Evolutionary conservation across 345 rosid genomes (phyloP).

Genomic region (Euphorbia pulcherrima): DNA sequence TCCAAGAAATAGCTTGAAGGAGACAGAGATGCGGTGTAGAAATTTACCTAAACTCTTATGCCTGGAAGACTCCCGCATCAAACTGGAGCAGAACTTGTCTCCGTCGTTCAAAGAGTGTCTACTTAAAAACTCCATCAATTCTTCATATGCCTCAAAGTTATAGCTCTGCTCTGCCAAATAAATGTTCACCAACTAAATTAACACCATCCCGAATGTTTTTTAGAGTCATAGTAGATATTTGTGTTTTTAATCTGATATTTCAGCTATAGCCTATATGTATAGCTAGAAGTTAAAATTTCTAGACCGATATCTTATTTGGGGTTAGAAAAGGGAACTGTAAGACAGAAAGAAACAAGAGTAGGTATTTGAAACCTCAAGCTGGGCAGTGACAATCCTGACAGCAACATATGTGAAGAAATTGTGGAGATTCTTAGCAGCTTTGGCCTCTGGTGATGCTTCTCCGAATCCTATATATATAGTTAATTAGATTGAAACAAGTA

Average conservation of each 20-base stretch:
- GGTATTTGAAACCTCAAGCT: conserved; percentile 53
- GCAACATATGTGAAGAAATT: conserved; percentile 73
- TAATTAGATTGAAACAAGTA: too few species aligned
- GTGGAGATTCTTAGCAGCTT: conserved; percentile 70
- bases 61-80: conserved; percentile 76
- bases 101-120: conserved; percentile 69
- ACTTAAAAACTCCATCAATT: conserved; percentile 53
- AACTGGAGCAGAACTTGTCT: conserved; percentile 60
- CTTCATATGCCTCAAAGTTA: conserved; percentile 68
- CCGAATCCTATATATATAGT: conserved; percentile 49
- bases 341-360: too few species aligned
- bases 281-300: too few species aligned
- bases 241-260: too few species aligned
- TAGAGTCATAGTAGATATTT: too few species aligned
- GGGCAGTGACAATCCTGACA: conserved; percentile 67
- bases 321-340: too few species aligned
- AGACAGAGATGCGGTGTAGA: neutral
- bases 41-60: conserved; percentile 61
- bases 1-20: neutral
- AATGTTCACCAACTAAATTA: conserved; percentile 9
- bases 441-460: conserved; percentile 87
- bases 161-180: conserved; percentile 54
- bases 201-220: neutral
- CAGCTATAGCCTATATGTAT: too few species aligned
- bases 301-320: too few species aligned